Evolutionary conservation across 2,329 filamentous ascomycete genomes (phyloP), one percentile per base, ranked within the genome.

Genomic region (Beauveria rudraprayagi): DNA sequence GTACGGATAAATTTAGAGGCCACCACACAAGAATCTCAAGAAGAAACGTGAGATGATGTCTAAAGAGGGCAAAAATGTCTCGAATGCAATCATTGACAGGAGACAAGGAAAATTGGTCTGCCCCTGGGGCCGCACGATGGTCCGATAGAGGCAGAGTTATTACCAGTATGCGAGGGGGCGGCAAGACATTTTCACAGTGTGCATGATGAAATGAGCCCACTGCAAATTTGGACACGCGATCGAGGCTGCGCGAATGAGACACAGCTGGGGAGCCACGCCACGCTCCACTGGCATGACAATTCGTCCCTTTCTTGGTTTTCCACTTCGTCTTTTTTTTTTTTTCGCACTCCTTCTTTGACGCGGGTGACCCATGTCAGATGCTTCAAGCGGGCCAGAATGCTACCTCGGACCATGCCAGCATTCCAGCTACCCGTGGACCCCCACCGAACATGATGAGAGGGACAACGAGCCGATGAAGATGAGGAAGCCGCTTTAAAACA

Each of bases 181-280:
- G 56, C 56, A 47, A 58, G 56, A 58, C 56, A 58, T 58, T 56
- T 55, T 19, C n/a, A 24, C 51, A 53, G 17, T 54, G 52, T 22
- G 37, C 52, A 46, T 47, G 26, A 10, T 40, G 56, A 58, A 41
- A 50, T 50, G 56, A 58, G 44, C 30, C 28, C 26, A 14, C n/a
- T 14, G 52, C 7, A 56, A 56, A 56, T 56, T 56, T 56, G 16
- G 24, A 28, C 53, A 19, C 10, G 8, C 22, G 40, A 44, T 55
- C 53, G 53, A 55, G 53, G 53, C 53, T 44, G 22, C 40, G 53
- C 53, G 17, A 3, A 28, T 56, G 43, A 47, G 43, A 48, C 54
- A 48, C 17, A 48, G 43, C 43, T 47, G 43, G 26, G 37, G 11
- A 55, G 54, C 53, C 53, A 41, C 30, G 5, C 40, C 53, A 41